A percentile compares a stretch with the other conserved stretches of the same genome.
phyloP scores from a whole-genome alignment of 768 basidiomycete genomes.

The Podaxis sp. region DNA sequence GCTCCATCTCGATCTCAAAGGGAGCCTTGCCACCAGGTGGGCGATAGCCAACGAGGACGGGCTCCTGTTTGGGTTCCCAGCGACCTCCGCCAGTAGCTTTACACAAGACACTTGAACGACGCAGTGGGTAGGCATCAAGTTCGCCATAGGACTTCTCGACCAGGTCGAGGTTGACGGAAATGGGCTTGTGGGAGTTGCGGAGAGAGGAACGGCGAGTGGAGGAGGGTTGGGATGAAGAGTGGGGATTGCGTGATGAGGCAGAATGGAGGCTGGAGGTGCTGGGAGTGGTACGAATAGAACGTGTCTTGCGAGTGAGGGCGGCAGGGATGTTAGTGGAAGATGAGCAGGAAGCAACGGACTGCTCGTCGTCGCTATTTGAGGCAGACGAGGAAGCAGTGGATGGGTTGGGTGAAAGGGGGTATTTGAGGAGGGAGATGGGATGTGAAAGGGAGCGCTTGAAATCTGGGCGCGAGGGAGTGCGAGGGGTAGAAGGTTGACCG shows the following conservation, averaged over 20 bases:
- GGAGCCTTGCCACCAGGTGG: constrained; percentile 63
- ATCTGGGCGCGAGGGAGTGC: constrained; percentile 32
- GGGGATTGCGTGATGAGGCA: constrained; percentile 27
- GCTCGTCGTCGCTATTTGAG: constrained; percentile 20
- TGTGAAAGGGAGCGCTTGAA: constrained; percentile 31
- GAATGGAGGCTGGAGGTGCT: constrained; percentile 32
- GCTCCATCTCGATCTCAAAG: constrained; percentile 69
- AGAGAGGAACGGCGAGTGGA: constrained; percentile 25
- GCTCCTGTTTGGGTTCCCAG: constrained; percentile 65
- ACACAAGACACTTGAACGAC: constrained; percentile 61
- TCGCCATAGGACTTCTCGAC: constrained; percentile 56
- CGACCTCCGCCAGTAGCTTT: constrained; percentile 78
- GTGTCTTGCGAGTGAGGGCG: constrained; percentile 22
- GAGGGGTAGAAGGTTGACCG: constrained; percentile 44
- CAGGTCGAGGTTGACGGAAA: constrained; percentile 28
- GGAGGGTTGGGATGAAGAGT: constrained; percentile 8
- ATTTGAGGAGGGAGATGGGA: constrained; percentile 35
- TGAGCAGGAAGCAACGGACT: constrained; percentile 27
- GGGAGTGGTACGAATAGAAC: constrained; percentile 26
- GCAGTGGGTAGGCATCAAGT: constrained; percentile 70
- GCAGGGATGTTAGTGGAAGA: constrained; percentile 20
- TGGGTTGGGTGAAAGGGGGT: constrained; percentile 27
- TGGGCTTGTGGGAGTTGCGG: constrained; percentile 31
- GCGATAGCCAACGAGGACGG: constrained; percentile 42
- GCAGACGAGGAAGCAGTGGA: constrained; percentile 22